Conservation (phyloP, 768 basidiomycete species). For the Tulasnella sp. region DNA sequence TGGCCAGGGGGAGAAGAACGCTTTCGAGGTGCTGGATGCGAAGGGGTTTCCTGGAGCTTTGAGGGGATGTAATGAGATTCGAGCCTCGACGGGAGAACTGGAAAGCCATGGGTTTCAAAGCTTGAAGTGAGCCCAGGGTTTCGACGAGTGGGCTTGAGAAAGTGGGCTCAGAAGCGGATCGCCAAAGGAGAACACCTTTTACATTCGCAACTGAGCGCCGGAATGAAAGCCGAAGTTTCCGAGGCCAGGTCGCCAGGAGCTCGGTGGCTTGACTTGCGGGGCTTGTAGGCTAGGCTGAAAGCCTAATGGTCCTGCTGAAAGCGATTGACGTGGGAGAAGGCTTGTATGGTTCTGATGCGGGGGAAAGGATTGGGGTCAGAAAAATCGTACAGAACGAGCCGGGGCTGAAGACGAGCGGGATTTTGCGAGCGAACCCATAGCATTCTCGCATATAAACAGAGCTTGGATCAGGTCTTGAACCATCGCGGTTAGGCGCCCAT, state of each 20-base stretch:
- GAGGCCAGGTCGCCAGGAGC: slow-evolving; percentile 44
- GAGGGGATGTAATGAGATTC: slow-evolving; percentile 71
- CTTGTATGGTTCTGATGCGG: slow-evolving; percentile 47
- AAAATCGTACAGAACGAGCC: too few relatives aligned
- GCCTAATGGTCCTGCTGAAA: slow-evolving; percentile 48
- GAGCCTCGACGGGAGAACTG: slow-evolving; percentile 64
- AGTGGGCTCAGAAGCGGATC: slow-evolving; percentile 18
- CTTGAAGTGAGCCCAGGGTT: slow-evolving; percentile 49
- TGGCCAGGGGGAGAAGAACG: slow-evolving; percentile 47
- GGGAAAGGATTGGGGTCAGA: neutral
- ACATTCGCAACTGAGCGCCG: slow-evolving; percentile 41
- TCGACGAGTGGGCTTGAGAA: slow-evolving; percentile 36
- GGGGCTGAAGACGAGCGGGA: slow-evolving; percentile 16
- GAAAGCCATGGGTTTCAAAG: slow-evolving; percentile 56
- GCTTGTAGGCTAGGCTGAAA: slow-evolving; percentile 31
- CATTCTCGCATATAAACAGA: too few relatives aligned
- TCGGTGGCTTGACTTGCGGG: slow-evolving; percentile 33
- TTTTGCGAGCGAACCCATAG: slow-evolving; percentile 18
- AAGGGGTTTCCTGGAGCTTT: slow-evolving; percentile 83
- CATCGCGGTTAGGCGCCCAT: too few relatives aligned
- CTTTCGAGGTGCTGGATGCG: slow-evolving; percentile 68
- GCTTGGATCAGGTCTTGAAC: too few relatives aligned
- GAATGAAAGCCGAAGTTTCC: neutral
- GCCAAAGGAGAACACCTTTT: slow-evolving; percentile 44
- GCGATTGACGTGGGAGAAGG: slow-evolving; percentile 41